Percentiles rank a stretch among this genome's conserved stretches.
phyloP scores from a whole-genome alignment of 495 filamentous ascomycete species.

The Hyaloscypha hepaticicola region DNA sequence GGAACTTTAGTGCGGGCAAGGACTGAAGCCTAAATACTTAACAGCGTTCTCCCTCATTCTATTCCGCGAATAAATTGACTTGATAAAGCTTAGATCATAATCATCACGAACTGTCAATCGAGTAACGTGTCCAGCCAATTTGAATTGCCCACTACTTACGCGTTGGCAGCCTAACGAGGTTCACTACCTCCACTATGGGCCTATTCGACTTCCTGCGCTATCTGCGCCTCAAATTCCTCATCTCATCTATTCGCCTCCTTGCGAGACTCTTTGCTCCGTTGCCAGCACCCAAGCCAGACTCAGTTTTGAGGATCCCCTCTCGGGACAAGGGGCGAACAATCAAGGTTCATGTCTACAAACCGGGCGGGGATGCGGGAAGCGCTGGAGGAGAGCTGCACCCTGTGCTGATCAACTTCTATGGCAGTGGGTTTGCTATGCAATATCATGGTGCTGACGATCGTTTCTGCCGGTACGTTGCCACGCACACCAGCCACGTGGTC shows the following conservation, averaged over 20 bases:
- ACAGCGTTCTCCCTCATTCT: background rate
- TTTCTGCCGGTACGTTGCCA: constrained; percentile 42
- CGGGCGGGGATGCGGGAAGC: constrained; percentile 22
- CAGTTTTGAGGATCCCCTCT: constrained; percentile 41
- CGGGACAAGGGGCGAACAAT: constrained; percentile 44
- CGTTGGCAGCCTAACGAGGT: constrained; percentile 4
- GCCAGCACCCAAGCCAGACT: constrained; percentile 33
- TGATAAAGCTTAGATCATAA: background rate
- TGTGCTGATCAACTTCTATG: constrained; percentile 47
- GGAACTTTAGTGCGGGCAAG: background rate
- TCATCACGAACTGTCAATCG: constrained; percentile 1
- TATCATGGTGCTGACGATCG: constrained; percentile 44
- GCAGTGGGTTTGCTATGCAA: constrained; percentile 26
- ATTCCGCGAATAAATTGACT: background rate
- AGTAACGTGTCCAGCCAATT: background rate
- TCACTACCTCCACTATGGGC: constrained; percentile 5
- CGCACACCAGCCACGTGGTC: constrained; percentile 37
- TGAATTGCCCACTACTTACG: background rate
- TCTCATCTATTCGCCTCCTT: constrained; percentile 14
- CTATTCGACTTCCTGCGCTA: constrained; percentile 14
- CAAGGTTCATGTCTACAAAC: constrained; percentile 45
- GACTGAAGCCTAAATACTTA: background rate
- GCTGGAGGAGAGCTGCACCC: constrained; percentile 32
- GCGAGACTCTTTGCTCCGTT: constrained; percentile 9
- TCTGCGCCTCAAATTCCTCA: constrained; percentile 15